Evolutionary conservation across 345 rosid genomes (phyloP), one percentile per base, ranked within the genome.

Genomic region (Linum trigynum): DNA sequence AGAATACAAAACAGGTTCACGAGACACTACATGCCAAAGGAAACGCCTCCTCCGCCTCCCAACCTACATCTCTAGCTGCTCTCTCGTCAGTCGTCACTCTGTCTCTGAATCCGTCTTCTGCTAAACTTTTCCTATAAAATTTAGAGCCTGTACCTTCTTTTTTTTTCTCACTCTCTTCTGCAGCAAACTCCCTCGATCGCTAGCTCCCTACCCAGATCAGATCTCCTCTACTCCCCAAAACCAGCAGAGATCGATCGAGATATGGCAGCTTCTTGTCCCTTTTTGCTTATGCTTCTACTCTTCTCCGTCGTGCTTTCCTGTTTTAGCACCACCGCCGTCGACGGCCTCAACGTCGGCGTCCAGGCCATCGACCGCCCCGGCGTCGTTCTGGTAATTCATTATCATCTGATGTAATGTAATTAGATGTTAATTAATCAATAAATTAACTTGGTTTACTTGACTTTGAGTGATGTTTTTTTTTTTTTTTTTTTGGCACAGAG

Each of bases 301-400:
- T 37, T 57, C 42, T 8, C 38, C 42, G 65, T 42, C 17, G 65
- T 10, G 35, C 62, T 57, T 37, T 50, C 66, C 75, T 72, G 37
- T 59, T 68, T 73, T 15, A 66, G 71, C 53, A 72, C 65, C 62
- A 35, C 76, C 67, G 56, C 84, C 14, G 77, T 77, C 53, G 63
- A 67, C 6, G 84, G 84, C 5, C 92, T 92, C 67, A 85, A 87
- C 81, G 59, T 92, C 60, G 95, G 96, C 23, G 76, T 87, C 61
- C 95, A 87, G 71, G 40, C 81, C 39, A 42, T 78, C 5, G 69
- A 75, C 78, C 51, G 12, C 8, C 69, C 86, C 8, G 41, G 80
- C 3, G n/a, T 89, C 38, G 61, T 85, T 43, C 63, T 89, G 84
- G 95, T 45, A 45, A 45, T 23, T 45, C 2, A 45, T 2, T 45